Evolutionary conservation across 345 rosid species (phyloP).

Genomic region (Arabis alpina): DNA sequence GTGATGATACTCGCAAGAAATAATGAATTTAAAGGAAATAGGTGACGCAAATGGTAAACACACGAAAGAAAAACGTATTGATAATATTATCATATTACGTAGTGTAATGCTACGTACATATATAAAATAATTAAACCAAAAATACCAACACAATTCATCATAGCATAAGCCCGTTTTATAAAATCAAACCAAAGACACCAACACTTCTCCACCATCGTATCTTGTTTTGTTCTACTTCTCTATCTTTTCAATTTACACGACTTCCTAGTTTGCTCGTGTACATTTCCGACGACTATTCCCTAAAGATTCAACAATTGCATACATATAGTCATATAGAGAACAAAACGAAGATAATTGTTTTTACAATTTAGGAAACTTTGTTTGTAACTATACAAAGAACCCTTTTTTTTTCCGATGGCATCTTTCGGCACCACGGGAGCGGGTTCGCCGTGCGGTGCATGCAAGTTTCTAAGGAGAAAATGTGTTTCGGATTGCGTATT

Average conservation of each 20-base stretch:
- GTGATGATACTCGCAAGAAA: slow-evolving; percentile 1
- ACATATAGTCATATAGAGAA: not conserved
- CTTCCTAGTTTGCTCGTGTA: slow-evolving; percentile 37
- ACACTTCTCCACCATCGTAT: slow-evolving; percentile 11
- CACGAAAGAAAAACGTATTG: not conserved
- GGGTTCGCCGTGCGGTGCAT: slow-evolving; percentile 62
- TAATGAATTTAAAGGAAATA: not conserved
- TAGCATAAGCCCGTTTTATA: slow-evolving; percentile 31
- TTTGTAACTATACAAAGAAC: not conserved
- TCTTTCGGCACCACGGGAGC: slow-evolving; percentile 15
- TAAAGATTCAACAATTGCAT: not conserved
- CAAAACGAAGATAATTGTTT: not conserved
- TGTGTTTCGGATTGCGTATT: slow-evolving; percentile 53
- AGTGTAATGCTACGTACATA: not conserved
- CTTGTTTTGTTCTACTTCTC: not conserved
- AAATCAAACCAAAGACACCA: not conserved
- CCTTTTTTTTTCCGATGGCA: slow-evolving; percentile 9
- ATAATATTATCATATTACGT: not conserved
- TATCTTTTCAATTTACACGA: not conserved
- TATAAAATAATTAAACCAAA: not conserved
- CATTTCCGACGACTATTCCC: not conserved
- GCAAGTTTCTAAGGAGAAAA: slow-evolving; percentile 57
- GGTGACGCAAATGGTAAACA: slow-evolving; percentile 17
- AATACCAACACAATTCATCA: not conserved
- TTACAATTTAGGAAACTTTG: not conserved